A percentile compares a stretch with the other conserved stretches of the same genome.
Evolutionary conservation across 169 alveolate species (phyloP).

Genomic region (Plasmodium fragile): DNA sequence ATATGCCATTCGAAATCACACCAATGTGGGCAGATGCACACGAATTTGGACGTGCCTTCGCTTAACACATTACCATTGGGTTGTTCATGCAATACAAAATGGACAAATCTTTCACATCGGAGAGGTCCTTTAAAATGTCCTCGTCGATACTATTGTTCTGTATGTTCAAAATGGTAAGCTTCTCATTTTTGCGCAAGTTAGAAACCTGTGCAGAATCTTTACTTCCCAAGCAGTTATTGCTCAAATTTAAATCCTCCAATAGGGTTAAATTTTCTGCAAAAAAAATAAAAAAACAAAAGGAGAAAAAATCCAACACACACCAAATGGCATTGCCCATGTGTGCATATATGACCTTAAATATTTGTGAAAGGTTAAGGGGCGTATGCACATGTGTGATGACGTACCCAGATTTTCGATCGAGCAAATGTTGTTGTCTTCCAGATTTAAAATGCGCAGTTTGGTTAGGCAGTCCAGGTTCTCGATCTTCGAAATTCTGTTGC

Average conservation of each 20-base stretch:
- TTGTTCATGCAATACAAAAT: slow-evolving; percentile 52
- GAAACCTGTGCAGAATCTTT: slow-evolving; percentile 18
- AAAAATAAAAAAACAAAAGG: not conserved
- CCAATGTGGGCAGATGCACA: not conserved
- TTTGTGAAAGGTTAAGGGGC: not conserved
- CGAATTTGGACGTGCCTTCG: not conserved
- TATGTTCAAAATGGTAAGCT: slow-evolving; percentile 31
- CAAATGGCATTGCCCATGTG: not conserved
- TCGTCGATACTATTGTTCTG: slow-evolving; percentile 54
- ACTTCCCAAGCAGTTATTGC: slow-evolving; percentile 61
- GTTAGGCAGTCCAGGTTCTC: slow-evolving; percentile 41
- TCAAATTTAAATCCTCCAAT: slow-evolving; percentile 61
- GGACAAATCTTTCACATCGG: slow-evolving; percentile 1
- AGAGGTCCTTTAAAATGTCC: slow-evolving; percentile 37
- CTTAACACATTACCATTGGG: slow-evolving; percentile 40
- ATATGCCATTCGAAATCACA: not conserved
- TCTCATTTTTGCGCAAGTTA: slow-evolving; percentile 18
- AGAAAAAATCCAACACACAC: not conserved
- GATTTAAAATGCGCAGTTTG: slow-evolving; percentile 44
- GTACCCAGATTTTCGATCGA: slow-evolving; percentile 69
- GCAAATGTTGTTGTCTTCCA: slow-evolving; percentile 53
- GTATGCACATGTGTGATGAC: not conserved
- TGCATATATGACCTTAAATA: not conserved
- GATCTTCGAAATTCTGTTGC: slow-evolving; percentile 45
- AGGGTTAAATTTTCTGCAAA: slow-evolving; percentile 19